phyloP scores from a whole-genome alignment of 2,329 filamentous ascomycete genomes.

The Neonectria faginata region DNA sequence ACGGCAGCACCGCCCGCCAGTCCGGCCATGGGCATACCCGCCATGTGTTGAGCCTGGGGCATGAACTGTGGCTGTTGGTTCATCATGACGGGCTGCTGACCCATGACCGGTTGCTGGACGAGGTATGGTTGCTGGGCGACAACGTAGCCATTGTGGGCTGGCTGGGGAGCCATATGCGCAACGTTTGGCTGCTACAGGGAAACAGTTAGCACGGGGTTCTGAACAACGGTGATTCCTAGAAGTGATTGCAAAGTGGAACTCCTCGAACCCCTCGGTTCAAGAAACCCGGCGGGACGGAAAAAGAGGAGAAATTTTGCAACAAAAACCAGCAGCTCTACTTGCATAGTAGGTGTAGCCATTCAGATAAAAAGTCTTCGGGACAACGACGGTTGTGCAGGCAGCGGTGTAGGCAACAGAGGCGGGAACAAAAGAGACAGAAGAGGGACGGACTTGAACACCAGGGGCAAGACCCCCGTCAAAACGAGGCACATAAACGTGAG shows the following conservation, averaged over 20 bases:
- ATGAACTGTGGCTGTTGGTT: conserved; percentile 45
- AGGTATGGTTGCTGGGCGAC: conserved; percentile 50
- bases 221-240: background rate
- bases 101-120: conserved; percentile 48
- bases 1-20: conserved; percentile 41
- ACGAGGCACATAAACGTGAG: conserved; percentile 68
- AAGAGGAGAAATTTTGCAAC: conserved; percentile 14
- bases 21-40: conserved; percentile 43
- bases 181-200: conserved; percentile 48
- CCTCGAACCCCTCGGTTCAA: conserved; percentile 19
- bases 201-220: conserved; percentile 30
- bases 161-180: conserved; percentile 45
- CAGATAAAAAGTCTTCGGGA: conserved; percentile 50
- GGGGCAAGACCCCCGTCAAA: conserved; percentile 54
- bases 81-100: conserved; percentile 50
- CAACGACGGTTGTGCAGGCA: conserved; percentile 46
- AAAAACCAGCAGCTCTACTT: conserved; percentile 47
- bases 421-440: conserved; percentile 46
- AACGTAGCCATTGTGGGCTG: conserved; percentile 46
- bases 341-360: conserved; percentile 54
- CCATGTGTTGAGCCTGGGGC: conserved; percentile 44
- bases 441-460: conserved; percentile 51
- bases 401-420: conserved; percentile 36
- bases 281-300: background rate
- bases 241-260: conserved; percentile 3